These are phyloP conservation scores for Streptanthus diversifolius DNA, from an alignment of 345 rosid genomes.

Conservation along the genomic window DNA sequence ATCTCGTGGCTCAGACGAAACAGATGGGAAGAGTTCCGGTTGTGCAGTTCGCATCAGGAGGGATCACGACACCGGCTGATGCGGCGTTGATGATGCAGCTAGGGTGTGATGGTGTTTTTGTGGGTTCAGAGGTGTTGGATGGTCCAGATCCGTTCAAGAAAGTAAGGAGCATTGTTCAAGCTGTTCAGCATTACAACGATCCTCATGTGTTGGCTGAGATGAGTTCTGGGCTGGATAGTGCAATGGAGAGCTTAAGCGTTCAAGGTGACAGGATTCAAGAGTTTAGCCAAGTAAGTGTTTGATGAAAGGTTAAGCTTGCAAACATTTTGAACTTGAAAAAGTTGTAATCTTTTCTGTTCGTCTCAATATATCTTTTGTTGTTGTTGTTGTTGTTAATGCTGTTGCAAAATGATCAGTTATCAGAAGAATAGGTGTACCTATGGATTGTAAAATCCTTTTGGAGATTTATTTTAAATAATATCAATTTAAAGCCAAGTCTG, in stretches of 20 bases:
- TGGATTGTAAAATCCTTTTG: no score
- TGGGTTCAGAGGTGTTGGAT: conserved; percentile 48
- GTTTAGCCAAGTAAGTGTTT: conserved; percentile 17
- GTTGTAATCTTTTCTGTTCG: background rate
- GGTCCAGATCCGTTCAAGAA: conserved; percentile 47
- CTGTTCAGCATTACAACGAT: conserved; percentile 60
- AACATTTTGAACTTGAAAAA: background rate
- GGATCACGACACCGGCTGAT: conserved; percentile 57
- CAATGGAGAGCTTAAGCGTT: conserved; percentile 27
- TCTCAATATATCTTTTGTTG: background rate
- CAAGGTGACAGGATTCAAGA: conserved; percentile 31
- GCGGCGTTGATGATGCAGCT: conserved; percentile 72
- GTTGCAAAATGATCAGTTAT: background rate
- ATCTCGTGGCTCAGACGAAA: conserved; percentile 60
- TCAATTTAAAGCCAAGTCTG: no score
- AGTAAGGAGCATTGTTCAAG: conserved; percentile 50
- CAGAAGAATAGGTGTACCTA: no score
- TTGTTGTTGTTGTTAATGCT: background rate
- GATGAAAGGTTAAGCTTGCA: background rate
- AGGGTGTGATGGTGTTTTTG: conserved; percentile 62
- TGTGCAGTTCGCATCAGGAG: conserved; percentile 58
- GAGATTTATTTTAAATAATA: no score
- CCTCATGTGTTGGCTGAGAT: conserved; percentile 53
- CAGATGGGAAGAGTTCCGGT: conserved; percentile 64
- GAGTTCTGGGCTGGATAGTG: conserved; percentile 41